Evolutionary conservation across 2,329 filamentous ascomycete genomes (phyloP), one percentile per base, ranked within the genome.

Genomic region (Aureobasidium lini): DNA sequence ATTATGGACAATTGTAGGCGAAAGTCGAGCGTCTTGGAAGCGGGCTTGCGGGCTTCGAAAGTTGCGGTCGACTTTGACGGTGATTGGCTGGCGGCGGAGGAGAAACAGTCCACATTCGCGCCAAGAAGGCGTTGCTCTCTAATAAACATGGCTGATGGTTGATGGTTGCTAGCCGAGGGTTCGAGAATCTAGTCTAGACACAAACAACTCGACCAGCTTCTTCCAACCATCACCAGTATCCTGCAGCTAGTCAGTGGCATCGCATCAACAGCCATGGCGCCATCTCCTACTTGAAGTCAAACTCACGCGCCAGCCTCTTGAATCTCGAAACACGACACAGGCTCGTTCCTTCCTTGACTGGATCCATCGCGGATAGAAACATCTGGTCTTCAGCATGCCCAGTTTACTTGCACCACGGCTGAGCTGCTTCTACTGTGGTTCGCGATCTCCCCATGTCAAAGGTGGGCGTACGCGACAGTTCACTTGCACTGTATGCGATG

Each of bases 351-450:
- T 47, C 53, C 36, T 40, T 18, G 1, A 31, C 23, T 10, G 16
- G 11, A 8, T 11, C 4, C n/a, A 1, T 37, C 47, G n/a, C n/a
- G n/a, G 46, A 11, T 23, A 23, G 23, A 23, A 23, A 3, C 4
- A 2, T 3, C 23, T 28, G 13, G 43, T 9, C n/a, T 15, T 40
- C 31, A 48, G 8, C 23, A 63, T 63, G 62, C 60, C 62, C 18
- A 43, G 57, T 47, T 52, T 61, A 29, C 54, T 62, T 40, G 49
- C 47, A 2, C 42, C 57, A 9, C 59, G 57, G 1, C 49, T 71
- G 29, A 63, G 64, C 59, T 96, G 91, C 79, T 93, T 95, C 77
- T 95, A 93, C 73, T 96, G 92, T 73, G 87, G 88, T 66, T 79
- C 80, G 70, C 84, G 82, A 66, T 88, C 87, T 36, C 77, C 79